Evolutionary conservation across 441 rosid species (phyloP), one percentile per base, ranked within the genome.

Genomic region (Euphorbia neoarborescens): DNA sequence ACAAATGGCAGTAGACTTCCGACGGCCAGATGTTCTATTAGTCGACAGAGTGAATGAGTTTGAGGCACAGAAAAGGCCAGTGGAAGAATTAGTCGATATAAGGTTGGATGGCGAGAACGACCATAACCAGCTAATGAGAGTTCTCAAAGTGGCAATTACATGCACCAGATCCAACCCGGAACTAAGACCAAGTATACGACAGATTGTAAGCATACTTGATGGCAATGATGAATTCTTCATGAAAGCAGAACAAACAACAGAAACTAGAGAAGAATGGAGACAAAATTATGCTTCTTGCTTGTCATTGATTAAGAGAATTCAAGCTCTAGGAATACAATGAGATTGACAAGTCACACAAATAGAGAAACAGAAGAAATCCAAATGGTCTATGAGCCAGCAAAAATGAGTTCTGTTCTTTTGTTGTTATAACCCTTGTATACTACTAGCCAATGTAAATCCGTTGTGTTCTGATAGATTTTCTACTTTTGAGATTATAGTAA

Each of bases 281-380:
- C 78, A 77, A 46, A 87, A 82, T 77, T 84, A 94, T 79, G 81
- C 80, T 38, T 70, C 76, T 71, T 83, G 90, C 69, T 74, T 91
- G 77, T 83, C 86, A 71, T 53, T 94, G 88, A 80, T 90, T 42
- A 85, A 78, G 73, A 79, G 90, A 79, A 84, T 94, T 78, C 95
- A 91, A 63, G 90, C 92, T 65, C 81, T 91, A 32, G 97, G 99
- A 78, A 87, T 94, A 66, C 94, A 90, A 37, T 94, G 71, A 88
- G 75, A 22, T 59, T 15, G 58, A 2, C 5, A 64, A 86, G 73
- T 38, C 70, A 14, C 62, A 5, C 12, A 58, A 2, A 15, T 22
- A 3, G 35, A 25, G 48, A 63, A n/a, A 27, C 61, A 35, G 51
- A 24, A 24, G 46, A 53, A 28, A 32, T 62, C 48, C 42, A 24